Conservation (phyloP, 2,329 filamentous ascomycete genomes). For the Alternaria postmessia region DNA sequence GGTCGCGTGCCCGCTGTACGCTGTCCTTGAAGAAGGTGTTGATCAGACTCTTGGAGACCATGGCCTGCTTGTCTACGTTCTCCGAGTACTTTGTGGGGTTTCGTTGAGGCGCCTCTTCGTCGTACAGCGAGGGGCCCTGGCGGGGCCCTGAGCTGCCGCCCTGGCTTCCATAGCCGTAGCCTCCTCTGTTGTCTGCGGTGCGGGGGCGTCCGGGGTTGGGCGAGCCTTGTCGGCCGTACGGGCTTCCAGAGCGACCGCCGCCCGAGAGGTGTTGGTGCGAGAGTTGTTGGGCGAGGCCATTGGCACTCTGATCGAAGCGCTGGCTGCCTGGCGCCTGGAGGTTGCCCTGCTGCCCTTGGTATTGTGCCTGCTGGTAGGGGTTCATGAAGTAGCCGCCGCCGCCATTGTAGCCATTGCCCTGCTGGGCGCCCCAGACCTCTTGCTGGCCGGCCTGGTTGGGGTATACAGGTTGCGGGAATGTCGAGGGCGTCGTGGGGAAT, state of each 20-base stretch:
- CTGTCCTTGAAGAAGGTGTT: conserved; percentile 96
- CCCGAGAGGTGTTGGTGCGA: conserved; percentile 91
- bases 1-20: conserved; percentile 92
- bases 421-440: conserved; percentile 65
- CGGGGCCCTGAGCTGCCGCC: conserved; percentile 73
- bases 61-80: conserved; percentile 77
- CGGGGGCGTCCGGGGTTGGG: conserved; percentile 79
- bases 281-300: conserved; percentile 92
- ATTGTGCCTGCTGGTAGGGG: conserved; percentile 56
- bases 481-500: conserved; percentile 81
- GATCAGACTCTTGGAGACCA: conserved; percentile 70
- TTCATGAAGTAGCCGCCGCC: conserved; percentile 61
- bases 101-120: conserved; percentile 76
- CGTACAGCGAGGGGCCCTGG: conserved; percentile 58
- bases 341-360: conserved; percentile 60
- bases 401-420: conserved; percentile 24
- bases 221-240: conserved; percentile 74
- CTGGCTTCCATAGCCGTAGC: conserved; percentile 69
- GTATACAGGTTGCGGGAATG: conserved; percentile 91
- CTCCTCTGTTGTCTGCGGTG: conserved; percentile 75
- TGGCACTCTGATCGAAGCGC: conserved; percentile 80
- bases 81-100: conserved; percentile 89
- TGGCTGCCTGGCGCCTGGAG: conserved; percentile 61
- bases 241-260: conserved; percentile 70
- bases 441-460: conserved; percentile 67